Evolutionary conservation across 2,329 filamentous ascomycete genomes (phyloP).

Genomic region (Nigrograna mackinnonii): DNA sequence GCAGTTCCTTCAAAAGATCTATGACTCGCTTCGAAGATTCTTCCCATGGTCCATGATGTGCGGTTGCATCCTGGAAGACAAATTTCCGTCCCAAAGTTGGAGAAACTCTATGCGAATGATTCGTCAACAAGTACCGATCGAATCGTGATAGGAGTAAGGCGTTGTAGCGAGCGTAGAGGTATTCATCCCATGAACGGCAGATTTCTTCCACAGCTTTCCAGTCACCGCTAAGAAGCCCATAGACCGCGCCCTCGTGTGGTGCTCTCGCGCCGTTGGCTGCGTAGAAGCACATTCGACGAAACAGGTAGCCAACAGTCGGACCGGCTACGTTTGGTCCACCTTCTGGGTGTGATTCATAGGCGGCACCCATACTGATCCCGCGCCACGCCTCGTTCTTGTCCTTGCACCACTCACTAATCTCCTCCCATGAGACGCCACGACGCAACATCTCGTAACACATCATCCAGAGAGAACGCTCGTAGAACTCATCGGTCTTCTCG

Average conservation of each 20-base stretch:
- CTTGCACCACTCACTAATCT: constrained; percentile 83
- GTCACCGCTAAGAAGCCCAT: constrained; percentile 87
- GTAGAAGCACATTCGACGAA: constrained; percentile 77
- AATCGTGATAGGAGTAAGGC: constrained; percentile 81
- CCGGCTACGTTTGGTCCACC: constrained; percentile 43
- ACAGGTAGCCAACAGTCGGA: constrained; percentile 56
- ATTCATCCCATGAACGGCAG: constrained; percentile 82
- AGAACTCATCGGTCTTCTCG: constrained; percentile 82
- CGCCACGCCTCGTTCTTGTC: constrained; percentile 89
- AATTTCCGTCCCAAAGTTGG: constrained; percentile 63
- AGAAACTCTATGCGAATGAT: constrained; percentile 56
- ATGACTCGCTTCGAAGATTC: constrained; percentile 62
- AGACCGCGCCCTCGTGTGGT: constrained; percentile 85
- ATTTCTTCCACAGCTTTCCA: constrained; percentile 75
- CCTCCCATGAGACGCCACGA: constrained; percentile 73
- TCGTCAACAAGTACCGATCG: constrained; percentile 67
- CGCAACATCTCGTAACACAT: constrained; percentile 93
- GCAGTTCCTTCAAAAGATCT: constrained; percentile 60
- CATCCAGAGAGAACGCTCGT: constrained; percentile 89
- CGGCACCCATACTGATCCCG: constrained; percentile 77
- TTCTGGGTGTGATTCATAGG: constrained; percentile 55
- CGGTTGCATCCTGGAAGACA: constrained; percentile 65
- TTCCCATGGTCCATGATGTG: constrained; percentile 62
- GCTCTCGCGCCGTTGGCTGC: constrained; percentile 71
- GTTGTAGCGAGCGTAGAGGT: constrained; percentile 86